Percentiles rank a stretch among this genome's conserved stretches.
phyloP scores from a whole-genome alignment of 2,329 filamentous ascomycete genomes.

The Elsinoe perseae region DNA sequence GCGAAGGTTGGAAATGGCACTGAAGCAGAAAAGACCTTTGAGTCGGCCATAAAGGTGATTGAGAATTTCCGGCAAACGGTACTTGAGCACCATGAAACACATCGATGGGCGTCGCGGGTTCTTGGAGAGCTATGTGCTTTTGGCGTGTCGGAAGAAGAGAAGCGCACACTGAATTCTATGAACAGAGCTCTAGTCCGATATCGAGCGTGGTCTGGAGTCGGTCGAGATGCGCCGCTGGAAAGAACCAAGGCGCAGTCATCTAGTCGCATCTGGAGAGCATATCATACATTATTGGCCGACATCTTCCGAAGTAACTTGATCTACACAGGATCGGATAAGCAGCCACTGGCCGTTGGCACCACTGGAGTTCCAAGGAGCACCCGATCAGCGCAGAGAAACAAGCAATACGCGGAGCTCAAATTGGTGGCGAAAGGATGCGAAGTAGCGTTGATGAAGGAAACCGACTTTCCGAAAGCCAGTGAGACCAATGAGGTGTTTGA shows the following conservation, averaged over 20 bases:
- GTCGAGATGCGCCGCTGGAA: constrained; percentile 32
- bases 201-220: constrained; percentile 26
- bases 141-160: background rate
- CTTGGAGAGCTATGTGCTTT: constrained; percentile 25
- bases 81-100: constrained; percentile 21
- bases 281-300: constrained; percentile 71
- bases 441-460: constrained; percentile 66
- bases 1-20: constrained; percentile 21
- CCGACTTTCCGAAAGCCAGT: constrained; percentile 75
- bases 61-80: background rate
- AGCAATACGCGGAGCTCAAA: constrained; percentile 67
- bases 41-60: constrained; percentile 1
- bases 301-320: constrained; percentile 61
- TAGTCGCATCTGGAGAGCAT: constrained; percentile 72
- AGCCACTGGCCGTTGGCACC: constrained; percentile 23
- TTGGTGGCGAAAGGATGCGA: constrained; percentile 75
- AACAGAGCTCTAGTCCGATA: constrained; percentile 19
- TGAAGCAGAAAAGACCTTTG: background rate
- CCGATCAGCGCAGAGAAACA: constrained; percentile 27
- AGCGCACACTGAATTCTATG: constrained; percentile 21
- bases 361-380: constrained; percentile 19
- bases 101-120: constrained; percentile 29
- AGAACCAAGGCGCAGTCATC: constrained; percentile 39
- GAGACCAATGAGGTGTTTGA: constrained; percentile 74
- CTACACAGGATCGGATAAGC: constrained; percentile 33